phyloP scores from a whole-genome alignment of 2,329 filamentous ascomycete species.

The Escovopsis sp. region DNA sequence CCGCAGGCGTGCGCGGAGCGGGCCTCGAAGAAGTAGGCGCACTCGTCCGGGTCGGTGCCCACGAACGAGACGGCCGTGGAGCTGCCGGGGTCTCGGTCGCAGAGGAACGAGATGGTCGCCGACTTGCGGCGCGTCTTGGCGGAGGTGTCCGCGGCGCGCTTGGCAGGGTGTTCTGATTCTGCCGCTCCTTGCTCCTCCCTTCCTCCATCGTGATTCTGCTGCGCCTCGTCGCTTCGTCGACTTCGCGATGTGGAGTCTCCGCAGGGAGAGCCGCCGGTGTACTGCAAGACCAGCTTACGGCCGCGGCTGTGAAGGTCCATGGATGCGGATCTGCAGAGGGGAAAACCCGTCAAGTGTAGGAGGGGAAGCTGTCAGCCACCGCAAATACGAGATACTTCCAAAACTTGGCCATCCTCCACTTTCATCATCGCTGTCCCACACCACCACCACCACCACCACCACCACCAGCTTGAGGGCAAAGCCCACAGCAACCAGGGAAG shows the following conservation, averaged over 20 bases:
- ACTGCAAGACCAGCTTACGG: slow-evolving; percentile 62
- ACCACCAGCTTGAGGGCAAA: too few relatives aligned
- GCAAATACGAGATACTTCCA: neutral
- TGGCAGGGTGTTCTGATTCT: neutral
- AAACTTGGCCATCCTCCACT: neutral
- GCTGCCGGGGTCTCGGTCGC: slow-evolving; percentile 64
- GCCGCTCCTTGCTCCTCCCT: slow-evolving; percentile 5
- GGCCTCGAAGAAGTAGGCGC: slow-evolving; percentile 90
- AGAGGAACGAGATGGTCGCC: slow-evolving; percentile 82
- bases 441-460: too few relatives aligned
- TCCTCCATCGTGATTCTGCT: too few relatives aligned
- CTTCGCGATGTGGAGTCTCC: slow-evolving; percentile 26
- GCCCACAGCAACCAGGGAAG: neutral
- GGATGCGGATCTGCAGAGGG: slow-evolving; percentile 26
- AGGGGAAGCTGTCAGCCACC: neutral
- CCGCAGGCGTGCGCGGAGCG: slow-evolving; percentile 71
- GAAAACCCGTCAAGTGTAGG: too few relatives aligned
- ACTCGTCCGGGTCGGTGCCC: slow-evolving; percentile 69
- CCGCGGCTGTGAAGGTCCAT: slow-evolving; percentile 43
- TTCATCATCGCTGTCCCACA: too few relatives aligned
- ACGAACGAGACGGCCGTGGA: slow-evolving; percentile 69
- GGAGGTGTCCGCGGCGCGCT: slow-evolving; percentile 15
- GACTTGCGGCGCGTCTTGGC: slow-evolving; percentile 44
- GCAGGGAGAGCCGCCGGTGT: slow-evolving; percentile 63
- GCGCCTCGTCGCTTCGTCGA: slow-evolving; percentile 9